Evolutionary conservation across 2,329 filamentous ascomycete genomes (phyloP).

Genomic region (Didymella sp.): DNA sequence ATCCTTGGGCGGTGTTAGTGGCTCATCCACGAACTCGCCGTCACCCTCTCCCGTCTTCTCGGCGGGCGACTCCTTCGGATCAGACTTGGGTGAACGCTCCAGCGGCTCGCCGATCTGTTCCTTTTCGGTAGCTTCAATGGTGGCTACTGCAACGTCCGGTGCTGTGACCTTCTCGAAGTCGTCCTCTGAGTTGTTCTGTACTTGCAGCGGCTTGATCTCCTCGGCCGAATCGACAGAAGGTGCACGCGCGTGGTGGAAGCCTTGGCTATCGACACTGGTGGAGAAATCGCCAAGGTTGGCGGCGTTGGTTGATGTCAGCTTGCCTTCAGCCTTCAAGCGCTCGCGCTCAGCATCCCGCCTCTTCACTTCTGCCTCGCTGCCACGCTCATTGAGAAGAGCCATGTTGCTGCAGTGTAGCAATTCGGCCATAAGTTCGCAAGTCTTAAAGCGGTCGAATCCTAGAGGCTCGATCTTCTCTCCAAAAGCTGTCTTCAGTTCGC

Average conservation of each 20-base stretch:
- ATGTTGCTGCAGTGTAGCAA: conserved; percentile 98
- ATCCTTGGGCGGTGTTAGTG: conserved; percentile 65
- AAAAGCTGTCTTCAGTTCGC: conserved; percentile 84
- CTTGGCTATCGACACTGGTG: conserved; percentile 60
- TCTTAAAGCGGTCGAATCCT: conserved; percentile 98
- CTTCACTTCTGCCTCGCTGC: conserved; percentile 85
- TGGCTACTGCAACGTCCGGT: conserved; percentile 74
- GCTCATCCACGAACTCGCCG: conserved; percentile 80
- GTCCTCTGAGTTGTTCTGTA: conserved; percentile 82
- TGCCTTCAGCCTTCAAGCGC: conserved; percentile 77
- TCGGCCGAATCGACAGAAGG: conserved; percentile 64
- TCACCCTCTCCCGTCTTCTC: conserved; percentile 52
- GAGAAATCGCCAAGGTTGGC: conserved; percentile 64
- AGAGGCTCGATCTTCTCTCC: conserved; percentile 90
- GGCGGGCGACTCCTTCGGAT: conserved; percentile 31
- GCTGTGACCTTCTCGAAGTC: conserved; percentile 90
- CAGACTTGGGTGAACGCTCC: conserved; percentile 55
- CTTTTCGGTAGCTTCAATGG: conserved; percentile 62
- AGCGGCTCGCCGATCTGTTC: conserved; percentile 47
- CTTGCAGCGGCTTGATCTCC: conserved; percentile 73
- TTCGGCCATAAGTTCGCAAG: conserved; percentile 98
- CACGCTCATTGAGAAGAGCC: conserved; percentile 90
- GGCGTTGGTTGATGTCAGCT: conserved; percentile 65
- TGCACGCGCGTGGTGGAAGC: conserved; percentile 58
- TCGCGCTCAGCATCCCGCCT: conserved; percentile 82